Evolutionary conservation across 805 yeast species (phyloP).

Genomic region (Wickerhamiella vanderwaltii): DNA sequence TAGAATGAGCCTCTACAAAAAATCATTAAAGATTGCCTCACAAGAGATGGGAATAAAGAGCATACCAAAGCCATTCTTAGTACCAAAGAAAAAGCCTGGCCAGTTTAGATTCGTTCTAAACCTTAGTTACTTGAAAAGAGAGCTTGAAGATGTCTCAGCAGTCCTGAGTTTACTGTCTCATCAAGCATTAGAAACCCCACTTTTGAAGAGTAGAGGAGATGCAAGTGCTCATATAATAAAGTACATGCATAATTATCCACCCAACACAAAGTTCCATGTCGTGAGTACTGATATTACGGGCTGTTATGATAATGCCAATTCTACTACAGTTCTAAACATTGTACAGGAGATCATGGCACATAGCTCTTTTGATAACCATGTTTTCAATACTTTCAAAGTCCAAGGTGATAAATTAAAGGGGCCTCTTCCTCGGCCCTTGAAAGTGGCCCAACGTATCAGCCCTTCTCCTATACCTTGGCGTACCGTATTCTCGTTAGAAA

Average conservation of each 20-base stretch:
- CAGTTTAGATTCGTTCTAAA: conserved; percentile 15
- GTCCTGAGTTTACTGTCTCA: conserved; percentile 32
- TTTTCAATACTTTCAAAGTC: background rate
- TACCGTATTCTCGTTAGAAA: too few species aligned
- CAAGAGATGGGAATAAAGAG: too few species aligned
- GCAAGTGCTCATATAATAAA: too few species aligned
- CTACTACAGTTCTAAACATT: conserved; percentile 9
- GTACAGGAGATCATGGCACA: background rate
- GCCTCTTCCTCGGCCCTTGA: background rate
- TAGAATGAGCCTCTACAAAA: background rate
- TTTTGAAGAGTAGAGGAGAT: too few species aligned
- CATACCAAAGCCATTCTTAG: conserved; percentile 6
- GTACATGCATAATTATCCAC: too few species aligned
- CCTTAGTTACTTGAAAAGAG: conserved; percentile 15
- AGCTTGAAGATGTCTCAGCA: conserved; percentile 16
- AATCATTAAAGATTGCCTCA: too few species aligned
- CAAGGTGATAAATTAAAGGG: too few species aligned
- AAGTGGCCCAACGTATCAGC: too few species aligned
- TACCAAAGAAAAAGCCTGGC: conserved; percentile 18
- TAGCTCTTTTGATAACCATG: background rate
- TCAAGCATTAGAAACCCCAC: conserved; percentile 20
- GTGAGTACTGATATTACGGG: conserved; percentile 65
- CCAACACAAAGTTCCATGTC: conserved; percentile 34
- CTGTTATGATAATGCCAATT: conserved; percentile 58
- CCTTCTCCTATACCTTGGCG: too few species aligned